Evolutionary conservation across 1,139 yeast genomes (phyloP).

Genomic region (Debaryomyces robertsiae): DNA sequence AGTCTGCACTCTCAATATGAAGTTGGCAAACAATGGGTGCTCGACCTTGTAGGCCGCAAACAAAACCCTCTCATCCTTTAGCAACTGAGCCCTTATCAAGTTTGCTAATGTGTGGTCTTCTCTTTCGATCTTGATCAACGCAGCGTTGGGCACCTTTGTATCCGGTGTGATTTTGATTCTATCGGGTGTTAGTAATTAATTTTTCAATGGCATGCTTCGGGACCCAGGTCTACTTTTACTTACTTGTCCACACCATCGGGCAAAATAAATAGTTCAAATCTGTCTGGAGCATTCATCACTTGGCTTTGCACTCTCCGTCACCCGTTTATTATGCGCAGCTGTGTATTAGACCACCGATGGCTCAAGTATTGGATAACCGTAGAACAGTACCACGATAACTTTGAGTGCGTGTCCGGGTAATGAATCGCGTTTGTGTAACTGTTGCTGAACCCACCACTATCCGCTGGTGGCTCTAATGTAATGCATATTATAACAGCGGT

Average conservation of each 20-base stretch:
- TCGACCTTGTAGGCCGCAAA: slow-evolving; percentile 98
- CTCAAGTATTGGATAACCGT: too few relatives aligned
- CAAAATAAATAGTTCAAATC: slow-evolving; percentile 91
- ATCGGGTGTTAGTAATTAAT: slow-evolving; percentile 11
- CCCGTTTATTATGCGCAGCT: too few relatives aligned
- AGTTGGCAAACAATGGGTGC: slow-evolving; percentile 95
- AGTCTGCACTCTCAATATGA: slow-evolving; percentile 90
- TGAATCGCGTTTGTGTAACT: too few relatives aligned
- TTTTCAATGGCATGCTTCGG: not conserved
- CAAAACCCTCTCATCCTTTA: slow-evolving; percentile 81
- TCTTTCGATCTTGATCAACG: slow-evolving; percentile 87
- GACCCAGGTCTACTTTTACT: slow-evolving; percentile 22
- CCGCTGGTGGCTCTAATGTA: too few relatives aligned
- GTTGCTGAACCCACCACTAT: too few relatives aligned
- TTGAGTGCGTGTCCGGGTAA: too few relatives aligned
- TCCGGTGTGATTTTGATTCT: slow-evolving; percentile 88
- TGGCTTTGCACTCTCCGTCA: not conserved
- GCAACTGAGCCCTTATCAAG: slow-evolving; percentile 79
- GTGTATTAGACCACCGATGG: too few relatives aligned
- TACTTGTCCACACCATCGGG: slow-evolving; percentile 96
- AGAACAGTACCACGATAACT: too few relatives aligned
- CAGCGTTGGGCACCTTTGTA: slow-evolving; percentile 93
- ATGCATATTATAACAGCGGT: too few relatives aligned
- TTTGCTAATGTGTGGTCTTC: slow-evolving; percentile 98
- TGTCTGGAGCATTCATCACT: slow-evolving; percentile 95